These are phyloP conservation scores for Lentinus polychrous DNA, from an alignment of 1,284 basidiomycete species.

Conservation along the genomic window DNA sequence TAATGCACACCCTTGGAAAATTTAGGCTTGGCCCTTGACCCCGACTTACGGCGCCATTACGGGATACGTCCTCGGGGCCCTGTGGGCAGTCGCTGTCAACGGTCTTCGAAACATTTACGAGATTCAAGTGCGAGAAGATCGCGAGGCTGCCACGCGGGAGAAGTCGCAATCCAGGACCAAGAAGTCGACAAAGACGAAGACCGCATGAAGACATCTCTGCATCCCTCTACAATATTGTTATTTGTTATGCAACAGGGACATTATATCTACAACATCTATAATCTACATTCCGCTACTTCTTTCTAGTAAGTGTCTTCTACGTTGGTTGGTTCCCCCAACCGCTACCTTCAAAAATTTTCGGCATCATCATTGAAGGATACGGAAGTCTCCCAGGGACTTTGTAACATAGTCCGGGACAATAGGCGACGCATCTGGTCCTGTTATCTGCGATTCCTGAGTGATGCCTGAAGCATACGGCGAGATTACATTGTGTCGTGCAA, in stretches of 20 bases:
- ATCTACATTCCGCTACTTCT: no score
- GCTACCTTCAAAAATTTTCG: no score
- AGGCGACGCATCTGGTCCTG: constrained; percentile 59
- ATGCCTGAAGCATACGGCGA: constrained; percentile 45
- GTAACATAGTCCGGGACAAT: constrained; percentile 81
- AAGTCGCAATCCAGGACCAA: no score
- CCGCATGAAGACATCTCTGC: not conserved
- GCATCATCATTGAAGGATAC: constrained; percentile 19
- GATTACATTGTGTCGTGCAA: not conserved
- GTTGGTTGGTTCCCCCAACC: no score
- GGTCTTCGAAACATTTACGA: constrained; percentile 32
- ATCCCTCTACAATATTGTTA: not conserved
- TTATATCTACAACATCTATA: no score
- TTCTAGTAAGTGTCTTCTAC: no score
- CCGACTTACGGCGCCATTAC: constrained; percentile 60
- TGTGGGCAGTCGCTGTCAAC: constrained; percentile 47
- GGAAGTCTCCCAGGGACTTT: constrained; percentile 73
- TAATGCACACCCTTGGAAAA: constrained; percentile 2
- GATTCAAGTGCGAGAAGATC: not conserved
- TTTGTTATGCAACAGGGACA: no score
- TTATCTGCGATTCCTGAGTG: constrained; percentile 63
- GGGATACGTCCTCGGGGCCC: constrained; percentile 62
- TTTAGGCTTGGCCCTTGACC: constrained; percentile 75
- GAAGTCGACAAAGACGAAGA: no score
- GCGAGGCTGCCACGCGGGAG: not conserved